Evolutionary conservation across 1,284 basidiomycete genomes (phyloP).

Genomic region (Polyporus tsugae): DNA sequence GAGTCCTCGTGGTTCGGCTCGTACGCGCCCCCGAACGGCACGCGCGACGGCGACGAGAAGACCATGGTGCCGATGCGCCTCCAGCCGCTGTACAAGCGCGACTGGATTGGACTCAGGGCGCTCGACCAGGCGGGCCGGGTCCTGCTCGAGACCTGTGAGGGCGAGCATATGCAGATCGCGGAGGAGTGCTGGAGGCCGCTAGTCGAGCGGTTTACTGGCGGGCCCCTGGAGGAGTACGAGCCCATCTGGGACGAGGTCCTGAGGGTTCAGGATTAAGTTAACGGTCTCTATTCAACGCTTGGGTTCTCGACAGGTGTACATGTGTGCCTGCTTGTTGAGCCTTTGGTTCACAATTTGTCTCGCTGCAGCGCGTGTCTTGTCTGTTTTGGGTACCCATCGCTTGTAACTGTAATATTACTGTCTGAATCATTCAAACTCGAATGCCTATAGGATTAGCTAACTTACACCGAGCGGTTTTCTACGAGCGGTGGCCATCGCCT

Average conservation of each 20-base stretch:
- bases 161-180: constrained; percentile 85
- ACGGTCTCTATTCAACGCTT: not conserved
- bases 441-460: not conserved
- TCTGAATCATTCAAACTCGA: not conserved
- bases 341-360: not conserved
- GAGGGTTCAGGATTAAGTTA: constrained; percentile 19
- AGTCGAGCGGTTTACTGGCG: constrained; percentile 57
- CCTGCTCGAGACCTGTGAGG: constrained; percentile 74
- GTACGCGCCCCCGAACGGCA: constrained; percentile 53
- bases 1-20: constrained; percentile 89
- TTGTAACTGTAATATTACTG: not conserved
- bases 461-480: no score
- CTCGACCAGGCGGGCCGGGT: constrained; percentile 80
- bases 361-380: not conserved
- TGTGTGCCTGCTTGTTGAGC: not conserved
- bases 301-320: not conserved
- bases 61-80: constrained; percentile 75
- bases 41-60: constrained; percentile 42
- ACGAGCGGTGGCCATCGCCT: no score
- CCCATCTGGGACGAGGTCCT: constrained; percentile 1
- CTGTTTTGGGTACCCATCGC: not conserved
- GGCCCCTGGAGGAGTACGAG: constrained; percentile 18
- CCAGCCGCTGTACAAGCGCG: constrained; percentile 83
- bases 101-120: constrained; percentile 87
- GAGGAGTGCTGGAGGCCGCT: constrained; percentile 65